phyloP scores from a whole-genome alignment of 2,329 filamentous ascomycete species.

The Rhytidhysteron rufulum region DNA sequence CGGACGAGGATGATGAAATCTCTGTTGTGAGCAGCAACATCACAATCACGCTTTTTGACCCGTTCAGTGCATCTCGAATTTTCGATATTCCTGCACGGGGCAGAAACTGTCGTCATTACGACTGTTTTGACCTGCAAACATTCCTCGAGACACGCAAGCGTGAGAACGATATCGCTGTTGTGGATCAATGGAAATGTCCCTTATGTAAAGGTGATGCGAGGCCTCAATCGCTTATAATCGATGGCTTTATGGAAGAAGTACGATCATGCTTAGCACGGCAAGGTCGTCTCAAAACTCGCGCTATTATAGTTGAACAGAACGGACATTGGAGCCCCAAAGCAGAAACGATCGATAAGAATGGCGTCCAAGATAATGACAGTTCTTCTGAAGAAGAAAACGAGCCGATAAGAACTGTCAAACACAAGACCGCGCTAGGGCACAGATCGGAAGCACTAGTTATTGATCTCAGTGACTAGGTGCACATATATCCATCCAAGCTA shows the following conservation, averaged over 20 bases:
- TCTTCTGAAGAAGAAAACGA: conserved; percentile 7
- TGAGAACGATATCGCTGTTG: conserved; percentile 31
- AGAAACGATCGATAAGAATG: conserved; percentile 10
- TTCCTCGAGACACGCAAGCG: conserved; percentile 56
- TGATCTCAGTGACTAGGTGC: conserved; percentile 10
- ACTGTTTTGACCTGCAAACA: conserved; percentile 85
- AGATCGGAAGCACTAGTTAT: conserved; percentile 4
- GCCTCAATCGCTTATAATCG: conserved; percentile 66
- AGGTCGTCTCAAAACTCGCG: conserved; percentile 50
- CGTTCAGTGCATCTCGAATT: conserved; percentile 45
- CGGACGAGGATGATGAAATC: conserved; percentile 56
- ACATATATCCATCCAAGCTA: too few species aligned
- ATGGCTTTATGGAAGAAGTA: conserved; percentile 68
- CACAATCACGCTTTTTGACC: conserved; percentile 46
- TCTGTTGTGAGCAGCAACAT: conserved; percentile 36
- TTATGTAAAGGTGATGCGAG: conserved; percentile 75
- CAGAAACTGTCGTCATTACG: conserved; percentile 65
- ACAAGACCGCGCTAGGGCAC: too few species aligned
- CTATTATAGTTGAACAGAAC: conserved; percentile 61
- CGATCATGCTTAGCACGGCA: conserved; percentile 50
- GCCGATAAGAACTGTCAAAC: too few species aligned
- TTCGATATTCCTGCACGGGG: conserved; percentile 72
- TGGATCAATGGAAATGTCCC: conserved; percentile 82
- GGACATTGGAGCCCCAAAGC: conserved; percentile 61
- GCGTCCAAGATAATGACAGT: conserved; percentile 11